Evolutionary conservation across 1,284 basidiomycete species (phyloP).

Genomic region (Pseudomicrostroma phylloplanum): DNA sequence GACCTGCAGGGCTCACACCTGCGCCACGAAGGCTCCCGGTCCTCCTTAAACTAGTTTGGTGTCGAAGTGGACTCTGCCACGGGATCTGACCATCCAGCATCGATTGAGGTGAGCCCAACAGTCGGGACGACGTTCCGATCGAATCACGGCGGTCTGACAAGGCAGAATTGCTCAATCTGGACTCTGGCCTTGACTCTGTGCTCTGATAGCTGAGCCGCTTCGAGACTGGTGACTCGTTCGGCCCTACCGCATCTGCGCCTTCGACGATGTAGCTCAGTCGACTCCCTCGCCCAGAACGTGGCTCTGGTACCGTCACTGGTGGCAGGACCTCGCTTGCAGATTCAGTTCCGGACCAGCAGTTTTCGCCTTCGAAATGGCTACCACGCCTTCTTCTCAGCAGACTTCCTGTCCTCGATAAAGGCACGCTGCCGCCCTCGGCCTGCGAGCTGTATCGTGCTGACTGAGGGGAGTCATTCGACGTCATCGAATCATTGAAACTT

Average conservation of each 20-base stretch:
- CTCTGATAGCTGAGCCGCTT: conserved; percentile 9
- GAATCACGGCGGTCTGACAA: background rate
- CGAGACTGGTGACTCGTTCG: background rate
- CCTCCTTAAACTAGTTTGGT: background rate
- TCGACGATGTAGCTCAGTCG: background rate
- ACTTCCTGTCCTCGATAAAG: too few relatives aligned
- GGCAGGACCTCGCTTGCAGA: too few relatives aligned
- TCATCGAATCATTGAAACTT: too few relatives aligned
- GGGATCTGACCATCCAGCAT: background rate
- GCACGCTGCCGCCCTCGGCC: too few relatives aligned
- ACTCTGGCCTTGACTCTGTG: background rate
- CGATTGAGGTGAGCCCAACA: background rate
- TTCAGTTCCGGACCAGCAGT: too few relatives aligned
- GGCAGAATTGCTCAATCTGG: background rate
- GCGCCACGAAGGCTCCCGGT: background rate
- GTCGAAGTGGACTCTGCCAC: background rate
- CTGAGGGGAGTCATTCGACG: too few relatives aligned
- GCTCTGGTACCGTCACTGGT: too few relatives aligned
- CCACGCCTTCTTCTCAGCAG: too few relatives aligned
- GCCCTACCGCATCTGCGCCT: background rate
- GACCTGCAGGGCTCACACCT: background rate
- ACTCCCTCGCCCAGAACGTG: background rate
- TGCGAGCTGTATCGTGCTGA: too few relatives aligned
- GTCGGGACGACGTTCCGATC: background rate
- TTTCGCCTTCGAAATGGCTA: too few relatives aligned